These are phyloP conservation scores for Hanseniaspora nectarophila DNA, from an alignment of 805 yeast genomes.

Conservation along the genomic window DNA sequence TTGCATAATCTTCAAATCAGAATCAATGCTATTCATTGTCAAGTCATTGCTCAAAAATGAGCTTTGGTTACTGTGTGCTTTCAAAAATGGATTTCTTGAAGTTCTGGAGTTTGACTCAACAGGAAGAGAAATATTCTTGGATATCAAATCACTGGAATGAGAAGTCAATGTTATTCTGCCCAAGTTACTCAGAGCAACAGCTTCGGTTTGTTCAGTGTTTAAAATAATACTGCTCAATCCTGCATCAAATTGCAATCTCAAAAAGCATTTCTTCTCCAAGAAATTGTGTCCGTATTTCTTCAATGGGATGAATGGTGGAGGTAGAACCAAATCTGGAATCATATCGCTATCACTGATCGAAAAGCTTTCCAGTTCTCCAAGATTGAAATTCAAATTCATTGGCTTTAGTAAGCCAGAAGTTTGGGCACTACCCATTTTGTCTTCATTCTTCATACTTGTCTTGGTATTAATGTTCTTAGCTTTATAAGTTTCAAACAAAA, in stretches of 20 bases:
- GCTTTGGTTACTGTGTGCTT: not conserved
- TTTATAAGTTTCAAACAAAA: slow-evolving; percentile 32
- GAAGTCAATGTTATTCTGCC: slow-evolving; percentile 79
- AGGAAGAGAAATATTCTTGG: slow-evolving; percentile 75
- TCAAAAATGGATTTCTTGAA: not conserved
- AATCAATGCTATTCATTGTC: not conserved
- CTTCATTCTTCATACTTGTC: too few relatives aligned
- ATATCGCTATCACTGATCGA: slow-evolving; percentile 39
- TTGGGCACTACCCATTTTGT: not conserved
- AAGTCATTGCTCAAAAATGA: not conserved
- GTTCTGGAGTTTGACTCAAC: slow-evolving; percentile 30
- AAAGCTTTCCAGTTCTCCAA: slow-evolving; percentile 21
- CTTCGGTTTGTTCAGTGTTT: slow-evolving; percentile 33
- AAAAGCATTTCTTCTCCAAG: slow-evolving; percentile 74
- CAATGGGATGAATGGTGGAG: slow-evolving; percentile 92
- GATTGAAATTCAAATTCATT: slow-evolving; percentile 16
- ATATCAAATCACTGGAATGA: slow-evolving; percentile 65
- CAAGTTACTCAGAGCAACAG: slow-evolving; percentile 38
- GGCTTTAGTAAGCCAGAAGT: slow-evolving; percentile 8
- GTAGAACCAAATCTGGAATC: slow-evolving; percentile 82
- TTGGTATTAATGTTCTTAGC: slow-evolving; percentile 15
- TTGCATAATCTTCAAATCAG: not conserved
- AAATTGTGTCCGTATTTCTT: slow-evolving; percentile 93
- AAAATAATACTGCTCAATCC: slow-evolving; percentile 36
- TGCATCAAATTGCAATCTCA: slow-evolving; percentile 59